These are phyloP conservation scores for Neurospora terricola DNA, from an alignment of 495 filamentous ascomycete genomes.

Conservation along the genomic window DNA sequence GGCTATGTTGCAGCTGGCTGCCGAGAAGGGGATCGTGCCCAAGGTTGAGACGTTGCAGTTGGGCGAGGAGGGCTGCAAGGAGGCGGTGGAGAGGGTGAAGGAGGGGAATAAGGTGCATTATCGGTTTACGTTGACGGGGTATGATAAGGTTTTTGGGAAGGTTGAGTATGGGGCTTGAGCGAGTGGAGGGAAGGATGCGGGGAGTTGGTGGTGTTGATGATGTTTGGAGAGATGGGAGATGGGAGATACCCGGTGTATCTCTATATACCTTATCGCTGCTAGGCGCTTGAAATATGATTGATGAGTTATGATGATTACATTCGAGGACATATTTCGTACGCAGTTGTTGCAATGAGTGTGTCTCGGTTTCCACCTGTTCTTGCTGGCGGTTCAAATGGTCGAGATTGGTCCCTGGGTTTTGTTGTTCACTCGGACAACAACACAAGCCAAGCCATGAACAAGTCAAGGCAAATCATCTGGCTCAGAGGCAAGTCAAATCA, in stretches of 20 bases:
- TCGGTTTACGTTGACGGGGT: constrained; percentile 41
- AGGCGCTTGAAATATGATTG: background rate
- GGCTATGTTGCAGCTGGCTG: constrained; percentile 64
- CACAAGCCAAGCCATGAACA: too few species aligned
- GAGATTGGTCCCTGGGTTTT: too few species aligned
- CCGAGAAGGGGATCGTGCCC: constrained; percentile 62
- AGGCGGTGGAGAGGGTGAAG: constrained; percentile 59
- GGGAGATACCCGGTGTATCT: background rate
- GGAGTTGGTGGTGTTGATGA: background rate
- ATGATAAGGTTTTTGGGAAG: constrained; percentile 34
- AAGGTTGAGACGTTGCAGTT: constrained; percentile 65
- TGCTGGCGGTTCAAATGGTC: too few species aligned
- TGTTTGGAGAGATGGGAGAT: background rate
- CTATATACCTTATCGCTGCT: background rate
- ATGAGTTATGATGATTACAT: background rate
- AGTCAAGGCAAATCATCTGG: background rate
- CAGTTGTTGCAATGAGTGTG: background rate
- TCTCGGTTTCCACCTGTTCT: background rate
- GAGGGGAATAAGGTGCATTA: constrained; percentile 47
- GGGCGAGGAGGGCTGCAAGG: constrained; percentile 56
- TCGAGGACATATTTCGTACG: background rate
- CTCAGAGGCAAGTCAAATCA: background rate
- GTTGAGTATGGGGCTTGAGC: background rate
- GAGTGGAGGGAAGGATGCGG: background rate
- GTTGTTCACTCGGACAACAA: too few species aligned